Evolutionary conservation across 768 basidiomycete genomes (phyloP).

Genomic region (Stropharia rugosoannulata): DNA sequence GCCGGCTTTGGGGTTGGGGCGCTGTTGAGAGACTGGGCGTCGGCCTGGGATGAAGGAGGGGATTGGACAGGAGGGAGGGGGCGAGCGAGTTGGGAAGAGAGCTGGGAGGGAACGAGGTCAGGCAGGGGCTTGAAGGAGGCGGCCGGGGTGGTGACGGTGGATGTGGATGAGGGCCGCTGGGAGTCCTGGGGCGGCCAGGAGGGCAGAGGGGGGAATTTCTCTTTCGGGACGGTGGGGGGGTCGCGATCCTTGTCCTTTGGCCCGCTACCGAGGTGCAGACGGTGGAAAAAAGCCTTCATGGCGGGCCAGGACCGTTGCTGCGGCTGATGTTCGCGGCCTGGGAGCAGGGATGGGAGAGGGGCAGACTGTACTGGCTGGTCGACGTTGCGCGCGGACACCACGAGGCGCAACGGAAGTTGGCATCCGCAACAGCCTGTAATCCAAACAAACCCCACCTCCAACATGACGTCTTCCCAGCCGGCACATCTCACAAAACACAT

Average conservation of each 20-base stretch:
- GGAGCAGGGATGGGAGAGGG: constrained; percentile 6
- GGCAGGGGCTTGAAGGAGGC: constrained; percentile 71
- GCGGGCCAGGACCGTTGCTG: constrained; percentile 11
- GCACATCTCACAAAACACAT: constrained; percentile 69
- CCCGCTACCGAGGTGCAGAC: constrained; percentile 66
- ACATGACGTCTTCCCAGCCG: constrained; percentile 35
- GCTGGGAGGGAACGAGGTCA: constrained; percentile 48
- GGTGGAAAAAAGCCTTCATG: constrained; percentile 86
- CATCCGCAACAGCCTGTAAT: constrained; percentile 17
- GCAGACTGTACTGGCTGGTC: constrained; percentile 8
- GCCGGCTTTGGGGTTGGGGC: constrained; percentile 21
- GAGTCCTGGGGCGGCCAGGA: constrained; percentile 57
- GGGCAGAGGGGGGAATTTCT: constrained; percentile 70
- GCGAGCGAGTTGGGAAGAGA: constrained; percentile 31
- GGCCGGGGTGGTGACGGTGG: constrained; percentile 46
- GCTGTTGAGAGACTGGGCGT: constrained; percentile 13
- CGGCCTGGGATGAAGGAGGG: constrained; percentile 23
- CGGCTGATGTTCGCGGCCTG: background rate
- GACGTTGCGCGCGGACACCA: constrained; percentile 21
- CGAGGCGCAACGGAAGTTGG: constrained; percentile 21
- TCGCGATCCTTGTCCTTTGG: constrained; percentile 69
- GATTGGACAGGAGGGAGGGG: constrained; percentile 29
- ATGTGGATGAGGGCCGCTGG: constrained; percentile 29
- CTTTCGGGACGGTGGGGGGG: constrained; percentile 41
- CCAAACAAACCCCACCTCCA: constrained; percentile 30